A percentile compares a stretch with the other conserved stretches of the same genome.
These are phyloP conservation scores for Arabidopsis lyrata DNA, from an alignment of 441 rosid genomes.

Conservation along the genomic window DNA sequence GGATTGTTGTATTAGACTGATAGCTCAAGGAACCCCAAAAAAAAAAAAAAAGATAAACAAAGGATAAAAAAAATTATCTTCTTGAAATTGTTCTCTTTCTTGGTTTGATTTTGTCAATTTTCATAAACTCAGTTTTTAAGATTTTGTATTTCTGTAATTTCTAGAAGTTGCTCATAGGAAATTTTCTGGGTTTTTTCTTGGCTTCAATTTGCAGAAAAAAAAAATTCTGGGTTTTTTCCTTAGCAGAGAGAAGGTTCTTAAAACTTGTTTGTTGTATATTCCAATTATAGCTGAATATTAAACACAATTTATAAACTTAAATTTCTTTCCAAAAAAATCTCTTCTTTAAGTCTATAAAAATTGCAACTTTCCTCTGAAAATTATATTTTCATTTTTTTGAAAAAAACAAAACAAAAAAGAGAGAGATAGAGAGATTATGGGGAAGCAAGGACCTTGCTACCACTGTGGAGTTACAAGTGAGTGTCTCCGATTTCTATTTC, in stretches of 20 bases:
- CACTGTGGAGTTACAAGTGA: slow-evolving; percentile 99
- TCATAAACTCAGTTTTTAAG: not conserved
- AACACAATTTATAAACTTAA: slow-evolving; percentile 41
- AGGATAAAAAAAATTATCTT: slow-evolving; percentile 2
- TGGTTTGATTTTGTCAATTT: slow-evolving; percentile 27
- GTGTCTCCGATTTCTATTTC: slow-evolving; percentile 60
- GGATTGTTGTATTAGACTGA: slow-evolving; percentile 78
- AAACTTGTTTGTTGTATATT: slow-evolving; percentile 46
- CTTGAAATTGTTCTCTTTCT: slow-evolving; percentile 14
- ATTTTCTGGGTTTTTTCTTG: slow-evolving; percentile 36
- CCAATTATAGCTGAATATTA: slow-evolving; percentile 48
- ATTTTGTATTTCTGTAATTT: not conserved
- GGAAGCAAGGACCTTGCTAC: slow-evolving; percentile 99
- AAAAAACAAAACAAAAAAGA: slow-evolving; percentile 41
- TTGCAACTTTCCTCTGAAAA: slow-evolving; percentile 44
- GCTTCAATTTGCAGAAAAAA: slow-evolving; percentile 49
- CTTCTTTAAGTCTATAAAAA: slow-evolving; percentile 43
- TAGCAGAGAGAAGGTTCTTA: slow-evolving; percentile 45
- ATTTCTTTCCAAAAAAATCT: slow-evolving; percentile 42
- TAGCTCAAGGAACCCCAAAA: slow-evolving; percentile 54
- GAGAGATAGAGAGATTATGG: slow-evolving; percentile 61
- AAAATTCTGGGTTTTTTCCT: slow-evolving; percentile 50
- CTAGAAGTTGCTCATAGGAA: slow-evolving; percentile 2
- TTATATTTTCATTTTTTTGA: slow-evolving; percentile 32
- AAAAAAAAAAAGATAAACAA: not conserved